Evolutionary conservation across 345 rosid species (phyloP).

Genomic region (Cochlearia excelsa): DNA sequence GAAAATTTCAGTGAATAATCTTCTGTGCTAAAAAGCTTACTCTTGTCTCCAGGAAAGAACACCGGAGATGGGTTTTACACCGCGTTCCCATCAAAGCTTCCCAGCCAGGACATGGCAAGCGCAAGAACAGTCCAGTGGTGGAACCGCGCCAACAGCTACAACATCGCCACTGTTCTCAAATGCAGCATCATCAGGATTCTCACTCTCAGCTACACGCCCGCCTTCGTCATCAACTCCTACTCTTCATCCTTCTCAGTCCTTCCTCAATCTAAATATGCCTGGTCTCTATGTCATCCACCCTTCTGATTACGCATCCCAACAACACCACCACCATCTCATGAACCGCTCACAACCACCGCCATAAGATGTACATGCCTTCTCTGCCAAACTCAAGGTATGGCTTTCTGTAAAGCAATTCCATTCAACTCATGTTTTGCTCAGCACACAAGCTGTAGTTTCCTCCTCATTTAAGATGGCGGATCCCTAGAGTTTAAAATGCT

Average conservation of each 20-base stretch:
- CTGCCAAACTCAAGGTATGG: slow-evolving; percentile 25
- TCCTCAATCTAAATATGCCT: slow-evolving; percentile 35
- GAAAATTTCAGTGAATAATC: not conserved
- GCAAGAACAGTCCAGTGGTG: slow-evolving; percentile 52
- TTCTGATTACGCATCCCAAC: slow-evolving; percentile 23
- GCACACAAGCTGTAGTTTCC: slow-evolving; percentile 21
- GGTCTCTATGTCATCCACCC: slow-evolving; percentile 45
- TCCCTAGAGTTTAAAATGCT: too few species aligned
- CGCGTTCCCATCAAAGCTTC: slow-evolving; percentile 45
- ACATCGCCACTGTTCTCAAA: slow-evolving; percentile 56
- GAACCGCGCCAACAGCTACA: slow-evolving; percentile 24
- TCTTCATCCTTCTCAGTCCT: slow-evolving; percentile 47
- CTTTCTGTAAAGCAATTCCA: slow-evolving; percentile 7
- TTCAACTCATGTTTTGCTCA: slow-evolving; percentile 10
- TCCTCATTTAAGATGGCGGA: not conserved
- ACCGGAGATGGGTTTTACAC: slow-evolving; percentile 41
- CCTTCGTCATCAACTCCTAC: slow-evolving; percentile 48
- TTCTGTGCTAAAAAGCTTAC: not conserved
- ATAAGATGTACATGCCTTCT: slow-evolving; percentile 19
- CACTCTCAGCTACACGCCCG: slow-evolving; percentile 54
- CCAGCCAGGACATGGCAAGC: slow-evolving; percentile 70
- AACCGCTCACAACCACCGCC: slow-evolving; percentile 56
- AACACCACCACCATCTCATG: slow-evolving; percentile 34
- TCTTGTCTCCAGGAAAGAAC: slow-evolving; percentile 53
- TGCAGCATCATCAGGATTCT: slow-evolving; percentile 99